Conservation (phyloP, 495 filamentous ascomycete genomes). For the Pseudevernia furfuracea region DNA sequence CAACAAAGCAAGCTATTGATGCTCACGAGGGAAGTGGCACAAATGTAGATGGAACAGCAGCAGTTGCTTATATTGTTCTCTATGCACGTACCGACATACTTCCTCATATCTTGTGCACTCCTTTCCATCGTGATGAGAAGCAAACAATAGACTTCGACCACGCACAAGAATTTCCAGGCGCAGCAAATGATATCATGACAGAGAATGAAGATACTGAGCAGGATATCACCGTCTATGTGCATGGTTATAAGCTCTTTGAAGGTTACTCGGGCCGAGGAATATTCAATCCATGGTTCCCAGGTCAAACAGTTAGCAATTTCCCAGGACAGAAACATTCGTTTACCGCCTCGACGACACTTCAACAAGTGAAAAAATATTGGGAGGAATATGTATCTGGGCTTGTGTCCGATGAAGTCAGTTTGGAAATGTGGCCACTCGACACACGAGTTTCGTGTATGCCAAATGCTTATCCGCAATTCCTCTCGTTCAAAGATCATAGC, state of each 20-base stretch:
- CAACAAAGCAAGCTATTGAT: constrained; percentile 48
- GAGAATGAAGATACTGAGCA: constrained; percentile 6
- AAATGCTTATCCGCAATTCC: constrained; percentile 12
- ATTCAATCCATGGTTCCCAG: constrained; percentile 18
- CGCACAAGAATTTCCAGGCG: too few relatives aligned
- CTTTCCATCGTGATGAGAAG: constrained; percentile 3
- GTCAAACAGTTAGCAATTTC: background rate
- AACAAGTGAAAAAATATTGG: constrained; percentile 8
- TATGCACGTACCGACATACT: constrained; percentile 52
- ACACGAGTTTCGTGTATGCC: constrained; percentile 3
- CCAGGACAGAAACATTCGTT: constrained; percentile 11
- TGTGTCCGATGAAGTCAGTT: background rate
- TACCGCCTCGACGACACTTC: constrained; percentile 7
- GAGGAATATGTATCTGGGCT: background rate
- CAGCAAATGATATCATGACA: constrained; percentile 1
- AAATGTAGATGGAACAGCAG: constrained; percentile 27
- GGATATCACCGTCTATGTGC: constrained; percentile 19
- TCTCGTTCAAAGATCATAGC: constrained; percentile 5
- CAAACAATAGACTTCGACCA: background rate
- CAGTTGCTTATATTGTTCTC: constrained; percentile 51
- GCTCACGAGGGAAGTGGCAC: constrained; percentile 45
- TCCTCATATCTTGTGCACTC: constrained; percentile 12
- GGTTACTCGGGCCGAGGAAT: constrained; percentile 18
- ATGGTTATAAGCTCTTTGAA: constrained; percentile 20
- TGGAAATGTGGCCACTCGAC: constrained; percentile 11